Evolutionary conservation across 257 asterid genomes (phyloP).

Genomic region (Ilex asprella): DNA sequence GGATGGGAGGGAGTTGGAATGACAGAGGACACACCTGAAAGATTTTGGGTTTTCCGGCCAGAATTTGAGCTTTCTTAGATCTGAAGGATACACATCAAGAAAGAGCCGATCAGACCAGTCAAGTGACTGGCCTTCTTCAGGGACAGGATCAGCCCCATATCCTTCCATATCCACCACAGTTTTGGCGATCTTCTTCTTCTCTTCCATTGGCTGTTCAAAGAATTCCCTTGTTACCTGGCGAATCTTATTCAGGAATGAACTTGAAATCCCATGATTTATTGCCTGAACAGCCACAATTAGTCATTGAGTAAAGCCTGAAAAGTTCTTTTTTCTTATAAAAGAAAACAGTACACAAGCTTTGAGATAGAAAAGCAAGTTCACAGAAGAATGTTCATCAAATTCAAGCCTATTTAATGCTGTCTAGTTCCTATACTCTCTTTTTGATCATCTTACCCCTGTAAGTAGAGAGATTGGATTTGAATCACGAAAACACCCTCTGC

Average conservation of each 20-base stretch:
- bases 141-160: conserved; percentile 61
- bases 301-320: too few relatives aligned
- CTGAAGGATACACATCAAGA: conserved; percentile 30
- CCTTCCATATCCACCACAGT: conserved; percentile 38
- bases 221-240: conserved; percentile 32
- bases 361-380: too few relatives aligned
- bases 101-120: conserved; percentile 58
- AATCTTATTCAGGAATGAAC: conserved; percentile 26
- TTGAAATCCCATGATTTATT: conserved; percentile 42
- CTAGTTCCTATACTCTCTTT: too few relatives aligned
- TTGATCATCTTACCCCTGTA: not conserved
- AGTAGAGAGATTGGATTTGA: too few relatives aligned
- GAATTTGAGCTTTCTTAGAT: conserved; percentile 30
- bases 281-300: conserved; percentile 22
- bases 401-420: too few relatives aligned
- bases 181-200: conserved; percentile 46
- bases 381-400: too few relatives aligned
- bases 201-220: conserved; percentile 41
- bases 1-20: too few relatives aligned
- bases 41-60: conserved; percentile 43
- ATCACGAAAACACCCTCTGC: too few relatives aligned
- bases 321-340: too few relatives aligned
- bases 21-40: conserved; percentile 25
- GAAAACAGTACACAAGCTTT: too few relatives aligned
- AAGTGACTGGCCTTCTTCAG: conserved; percentile 49